A percentile compares a stretch with the other conserved stretches of the same genome.
These are phyloP conservation scores for Russula sp. DNA, from an alignment of 768 basidiomycete species.

Conservation along the genomic window DNA sequence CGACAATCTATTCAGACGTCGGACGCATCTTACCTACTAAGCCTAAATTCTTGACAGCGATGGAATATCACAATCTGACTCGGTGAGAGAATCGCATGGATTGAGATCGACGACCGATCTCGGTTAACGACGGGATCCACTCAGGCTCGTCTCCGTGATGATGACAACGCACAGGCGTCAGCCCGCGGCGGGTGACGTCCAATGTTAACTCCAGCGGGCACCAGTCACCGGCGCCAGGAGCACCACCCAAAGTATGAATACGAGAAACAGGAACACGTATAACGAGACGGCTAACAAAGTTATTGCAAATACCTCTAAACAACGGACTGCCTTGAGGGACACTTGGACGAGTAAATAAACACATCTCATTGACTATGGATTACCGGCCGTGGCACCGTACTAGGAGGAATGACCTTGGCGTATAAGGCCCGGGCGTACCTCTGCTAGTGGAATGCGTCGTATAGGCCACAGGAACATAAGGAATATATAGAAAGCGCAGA, in stretches of 20 bases:
- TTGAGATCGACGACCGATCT: neutral
- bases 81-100: no score
- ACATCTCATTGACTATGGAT: no score
- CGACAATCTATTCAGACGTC: no score
- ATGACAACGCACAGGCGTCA: slow-evolving; percentile 44
- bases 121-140: neutral
- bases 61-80: neutral
- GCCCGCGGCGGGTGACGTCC: slow-evolving; percentile 37
- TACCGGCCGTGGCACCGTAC: slow-evolving; percentile 80
- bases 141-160: neutral
- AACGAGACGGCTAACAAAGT: no score
- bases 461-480: no score
- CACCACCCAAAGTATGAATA: no score
- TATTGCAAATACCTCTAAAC: no score
- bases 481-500: slow-evolving; percentile 71
- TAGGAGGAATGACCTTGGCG: slow-evolving; percentile 79
- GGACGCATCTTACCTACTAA: no score
- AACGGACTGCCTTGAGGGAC: neutral
- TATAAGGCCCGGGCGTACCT: slow-evolving; percentile 85
- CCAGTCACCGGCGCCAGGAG: no score
- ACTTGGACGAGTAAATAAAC: neutral
- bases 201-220: no score
- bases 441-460: slow-evolving; percentile 75
- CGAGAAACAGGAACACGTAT: no score
- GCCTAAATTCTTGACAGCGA: no score